Base-by-base conservation (phyloP, 441 rosid genomes). In the Populus tomentosa region DNA sequence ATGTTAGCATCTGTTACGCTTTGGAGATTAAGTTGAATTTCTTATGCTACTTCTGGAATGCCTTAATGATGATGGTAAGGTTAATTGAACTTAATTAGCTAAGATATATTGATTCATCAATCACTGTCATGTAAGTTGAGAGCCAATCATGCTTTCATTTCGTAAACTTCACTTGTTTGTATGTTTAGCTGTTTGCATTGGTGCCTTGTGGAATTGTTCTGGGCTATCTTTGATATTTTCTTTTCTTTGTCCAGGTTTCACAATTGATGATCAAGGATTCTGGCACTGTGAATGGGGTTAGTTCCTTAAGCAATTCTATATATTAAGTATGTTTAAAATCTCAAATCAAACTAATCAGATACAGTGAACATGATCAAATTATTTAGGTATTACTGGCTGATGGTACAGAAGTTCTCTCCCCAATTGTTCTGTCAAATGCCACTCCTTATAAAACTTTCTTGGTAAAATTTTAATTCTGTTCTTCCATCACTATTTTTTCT, bases 381-480 rank as follows among this genome's bases (percentile, higher is more conserved):
- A 66, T 75, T 80, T 79, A 95, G 99, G 97, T 90, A 79, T 80
- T 88, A 84, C 90, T 87, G 74, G 90, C 89, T 79, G 99, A 91
- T 85, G 98, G 97, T 40, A 88, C 87, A 33, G 79, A 33, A 79
- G 86, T 93, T 84, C 87, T 87, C 72, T 88, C 97, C 65, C 91
- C 97, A 8, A 80, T 85, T 81, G 88, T 93, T 82, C 82, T 93
- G 79, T 95, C 99, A 67, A 95, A 93, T 83, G 98, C 98, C 36
- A 93, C 98, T 40, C 98, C 99, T 67, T 92, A 88, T 82, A 92
- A 79, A 85, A 95, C 99, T 69, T 95, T 88, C 86, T 80, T 92
- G 92, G 99, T 95, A 89, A 83, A 78, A 24, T 68, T 61, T 73
- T 73, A 63, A 1, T 71, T 6, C 30, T 64, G 56, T 20, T 73